A percentile compares a stretch with the other conserved stretches of the same genome.
phyloP scores from a whole-genome alignment of 139 green algal species.

The Zygnema cylindricum region DNA sequence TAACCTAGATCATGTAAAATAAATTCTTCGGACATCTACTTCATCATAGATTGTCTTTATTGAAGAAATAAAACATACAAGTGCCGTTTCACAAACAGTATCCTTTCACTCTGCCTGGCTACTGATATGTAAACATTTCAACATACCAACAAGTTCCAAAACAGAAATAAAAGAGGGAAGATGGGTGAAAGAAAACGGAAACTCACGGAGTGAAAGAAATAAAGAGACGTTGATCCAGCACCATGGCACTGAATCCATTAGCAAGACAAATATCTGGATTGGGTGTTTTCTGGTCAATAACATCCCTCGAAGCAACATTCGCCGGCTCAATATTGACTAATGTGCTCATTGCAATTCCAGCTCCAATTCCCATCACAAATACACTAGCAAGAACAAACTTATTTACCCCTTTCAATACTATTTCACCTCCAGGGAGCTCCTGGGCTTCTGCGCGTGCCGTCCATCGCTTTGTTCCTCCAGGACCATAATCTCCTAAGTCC shows the following conservation, averaged over 20 bases:
- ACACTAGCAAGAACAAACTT: constrained; percentile 37
- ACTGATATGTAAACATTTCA: too few species aligned
- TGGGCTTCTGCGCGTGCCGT: not conserved
- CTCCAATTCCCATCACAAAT: constrained; percentile 44
- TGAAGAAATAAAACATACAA: too few species aligned
- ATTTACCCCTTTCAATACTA: not conserved
- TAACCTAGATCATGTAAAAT: too few species aligned
- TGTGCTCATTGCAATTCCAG: constrained; percentile 38
- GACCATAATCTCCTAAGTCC: not conserved
- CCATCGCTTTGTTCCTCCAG: not conserved
- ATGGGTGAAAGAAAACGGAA: too few species aligned
- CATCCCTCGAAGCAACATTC: constrained; percentile 84
- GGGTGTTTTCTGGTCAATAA: constrained; percentile 94
- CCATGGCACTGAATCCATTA: constrained; percentile 96
- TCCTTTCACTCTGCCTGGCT: too few species aligned
- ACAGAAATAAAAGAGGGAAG: too few species aligned
- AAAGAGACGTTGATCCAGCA: constrained; percentile 97
- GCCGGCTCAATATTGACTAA: constrained; percentile 47
- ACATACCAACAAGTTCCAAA: too few species aligned
- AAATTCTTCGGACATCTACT: too few species aligned
- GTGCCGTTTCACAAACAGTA: too few species aligned
- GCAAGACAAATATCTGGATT: constrained; percentile 84
- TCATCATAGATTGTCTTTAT: too few species aligned
- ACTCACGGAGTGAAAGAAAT: constrained; percentile 96
- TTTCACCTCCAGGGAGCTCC: not conserved